Evolutionary conservation across 148 eudicot genomes (phyloP).

Genomic region (Cornus suecica): DNA sequence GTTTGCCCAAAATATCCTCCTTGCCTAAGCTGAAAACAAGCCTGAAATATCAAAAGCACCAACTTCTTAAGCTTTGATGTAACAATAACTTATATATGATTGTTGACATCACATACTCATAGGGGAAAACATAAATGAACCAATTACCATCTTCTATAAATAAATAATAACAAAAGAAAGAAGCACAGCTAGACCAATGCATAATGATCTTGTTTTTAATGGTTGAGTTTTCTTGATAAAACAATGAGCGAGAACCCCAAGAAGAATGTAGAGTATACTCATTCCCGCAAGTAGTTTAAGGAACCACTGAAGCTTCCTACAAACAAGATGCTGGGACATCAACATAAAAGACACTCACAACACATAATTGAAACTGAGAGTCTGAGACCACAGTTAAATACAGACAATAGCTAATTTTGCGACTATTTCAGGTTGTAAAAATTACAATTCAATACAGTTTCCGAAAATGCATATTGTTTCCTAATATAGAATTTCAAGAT

Average conservation of each 20-base stretch:
- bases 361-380: background rate
- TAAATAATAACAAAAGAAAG: background rate
- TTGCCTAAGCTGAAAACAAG: conserved; percentile 70
- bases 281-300: background rate
- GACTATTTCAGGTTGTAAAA: background rate
- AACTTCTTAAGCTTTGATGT: conserved; percentile 3
- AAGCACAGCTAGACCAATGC: background rate
- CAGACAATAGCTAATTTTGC: background rate
- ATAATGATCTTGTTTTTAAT: background rate
- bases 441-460: background rate
- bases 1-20: conserved; percentile 88
- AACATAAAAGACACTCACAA: background rate
- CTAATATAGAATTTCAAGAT: background rate
- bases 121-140: background rate
- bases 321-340: background rate
- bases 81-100: background rate
- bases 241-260: background rate
- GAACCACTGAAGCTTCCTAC: background rate
- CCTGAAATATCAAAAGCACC: conserved; percentile 42
- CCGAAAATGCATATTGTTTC: background rate
- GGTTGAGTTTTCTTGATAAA: background rate
- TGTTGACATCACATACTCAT: background rate
- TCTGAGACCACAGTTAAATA: background rate
- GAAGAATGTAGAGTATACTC: background rate
- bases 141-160: background rate